phyloP scores from a whole-genome alignment of 2,329 filamentous ascomycete genomes.

The Aspergillus bombycis region DNA sequence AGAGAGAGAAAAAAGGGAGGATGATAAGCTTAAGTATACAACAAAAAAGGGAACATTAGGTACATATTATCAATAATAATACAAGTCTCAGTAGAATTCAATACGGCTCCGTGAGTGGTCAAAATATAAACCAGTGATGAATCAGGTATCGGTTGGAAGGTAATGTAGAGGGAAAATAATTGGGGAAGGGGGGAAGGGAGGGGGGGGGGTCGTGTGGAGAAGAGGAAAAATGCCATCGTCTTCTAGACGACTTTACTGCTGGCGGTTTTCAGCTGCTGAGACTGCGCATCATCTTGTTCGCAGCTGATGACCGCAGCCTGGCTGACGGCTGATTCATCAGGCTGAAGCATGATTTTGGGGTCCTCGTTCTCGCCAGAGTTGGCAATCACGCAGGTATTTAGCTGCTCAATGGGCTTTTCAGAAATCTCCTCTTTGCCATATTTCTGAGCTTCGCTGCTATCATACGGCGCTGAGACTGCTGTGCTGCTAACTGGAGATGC shows the following conservation, averaged over 20 bases:
- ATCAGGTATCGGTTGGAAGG: background rate
- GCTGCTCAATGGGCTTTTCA: slow-evolving; percentile 10
- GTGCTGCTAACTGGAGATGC: slow-evolving; percentile 16
- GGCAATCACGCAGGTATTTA: background rate
- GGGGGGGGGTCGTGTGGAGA: background rate
- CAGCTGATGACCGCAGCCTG: slow-evolving; percentile 7
- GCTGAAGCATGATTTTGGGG: slow-evolving; percentile 1
- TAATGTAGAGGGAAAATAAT: background rate
- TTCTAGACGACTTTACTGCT: background rate
- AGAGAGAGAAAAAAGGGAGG: background rate
- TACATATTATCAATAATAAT: slow-evolving; percentile 21
- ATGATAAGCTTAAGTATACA: slow-evolving; percentile 26
- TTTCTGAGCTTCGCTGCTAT: slow-evolving; percentile 6
- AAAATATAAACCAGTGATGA: slow-evolving; percentile 7
- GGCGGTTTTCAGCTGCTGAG: background rate
- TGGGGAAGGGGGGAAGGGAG: too few species aligned
- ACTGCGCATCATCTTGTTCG: background rate
- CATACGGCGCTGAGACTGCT: slow-evolving; percentile 9
- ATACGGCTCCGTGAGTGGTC: background rate
- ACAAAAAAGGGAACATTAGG: slow-evolving; percentile 14
- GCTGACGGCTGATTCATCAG: slow-evolving; percentile 7
- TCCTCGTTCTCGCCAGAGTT: slow-evolving; percentile 5
- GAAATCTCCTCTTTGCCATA: slow-evolving; percentile 4
- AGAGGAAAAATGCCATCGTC: slow-evolving; percentile 1
- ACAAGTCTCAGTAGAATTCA: slow-evolving; percentile 15